A percentile compares a stretch with the other conserved stretches of the same genome.
Conservation (phyloP, 345 rosid genomes). For the Luvunga scandens region DNA sequence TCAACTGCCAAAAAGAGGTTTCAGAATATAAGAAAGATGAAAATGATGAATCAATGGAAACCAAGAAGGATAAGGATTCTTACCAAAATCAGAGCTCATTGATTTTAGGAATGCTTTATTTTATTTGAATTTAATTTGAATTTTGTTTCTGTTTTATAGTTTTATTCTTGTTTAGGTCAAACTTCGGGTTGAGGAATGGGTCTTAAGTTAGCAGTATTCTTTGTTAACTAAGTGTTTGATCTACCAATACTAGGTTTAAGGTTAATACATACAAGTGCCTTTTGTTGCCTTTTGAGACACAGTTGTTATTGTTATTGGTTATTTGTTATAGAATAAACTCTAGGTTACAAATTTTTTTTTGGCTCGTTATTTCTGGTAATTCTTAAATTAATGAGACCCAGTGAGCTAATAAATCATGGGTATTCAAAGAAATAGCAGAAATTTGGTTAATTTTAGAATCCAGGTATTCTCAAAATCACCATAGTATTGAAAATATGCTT, state of each 20-base stretch:
- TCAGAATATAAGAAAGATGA: neutral
- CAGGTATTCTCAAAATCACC: neutral
- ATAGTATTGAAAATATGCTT: neutral
- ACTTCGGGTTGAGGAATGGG: neutral
- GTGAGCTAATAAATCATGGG: neutral
- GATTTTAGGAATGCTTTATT: neutral
- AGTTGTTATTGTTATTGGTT: neutral
- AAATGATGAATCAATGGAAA: neutral
- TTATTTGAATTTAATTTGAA: neutral
- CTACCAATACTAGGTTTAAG: neutral
- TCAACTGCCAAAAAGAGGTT: slow-evolving; percentile 54
- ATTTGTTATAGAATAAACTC: neutral
- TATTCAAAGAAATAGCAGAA: neutral
- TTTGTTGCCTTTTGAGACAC: neutral
- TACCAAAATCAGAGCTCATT: neutral
- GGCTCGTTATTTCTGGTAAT: neutral
- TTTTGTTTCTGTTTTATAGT: neutral
- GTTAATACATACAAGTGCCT: neutral
- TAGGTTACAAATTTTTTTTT: too few relatives aligned
- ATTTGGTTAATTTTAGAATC: neutral
- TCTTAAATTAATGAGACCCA: neutral
- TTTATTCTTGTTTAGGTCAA: neutral
- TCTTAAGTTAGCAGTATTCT: neutral
- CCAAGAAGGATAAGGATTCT: neutral
- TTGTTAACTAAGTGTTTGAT: neutral